These are phyloP conservation scores for Cryptomeria japonica DNA, from an alignment of 75 land plant species.

Conservation along the genomic window DNA sequence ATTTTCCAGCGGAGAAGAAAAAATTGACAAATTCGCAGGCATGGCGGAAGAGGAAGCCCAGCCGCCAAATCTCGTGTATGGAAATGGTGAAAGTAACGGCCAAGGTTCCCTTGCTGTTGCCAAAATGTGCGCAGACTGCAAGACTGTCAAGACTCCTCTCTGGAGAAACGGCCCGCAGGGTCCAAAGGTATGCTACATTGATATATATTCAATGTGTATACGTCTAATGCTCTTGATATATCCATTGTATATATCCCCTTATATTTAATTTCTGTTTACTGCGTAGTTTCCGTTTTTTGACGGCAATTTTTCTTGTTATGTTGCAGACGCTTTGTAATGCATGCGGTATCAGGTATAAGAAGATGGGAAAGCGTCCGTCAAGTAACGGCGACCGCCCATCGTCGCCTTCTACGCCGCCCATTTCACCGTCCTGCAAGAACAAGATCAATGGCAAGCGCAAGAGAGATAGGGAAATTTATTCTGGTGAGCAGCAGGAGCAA, in stretches of 20 bases:
- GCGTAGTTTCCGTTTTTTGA: not conserved
- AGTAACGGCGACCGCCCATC: not conserved
- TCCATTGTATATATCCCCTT: not conserved
- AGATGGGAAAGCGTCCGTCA: slow-evolving; percentile 25
- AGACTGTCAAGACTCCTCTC: slow-evolving; percentile 59
- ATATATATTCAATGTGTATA: not conserved
- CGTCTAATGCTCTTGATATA: not conserved
- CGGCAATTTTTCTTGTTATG: not conserved
- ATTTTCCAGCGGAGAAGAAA: not conserved
- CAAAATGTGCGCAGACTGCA: slow-evolving; percentile 43
- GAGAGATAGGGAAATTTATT: not conserved
- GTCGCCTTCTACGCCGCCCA: not conserved
- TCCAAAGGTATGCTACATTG: slow-evolving; percentile 29
- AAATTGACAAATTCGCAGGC: not conserved
- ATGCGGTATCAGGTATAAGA: slow-evolving; percentile 58
- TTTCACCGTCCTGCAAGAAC: not conserved
- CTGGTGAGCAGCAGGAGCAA: not conserved
- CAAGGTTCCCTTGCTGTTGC: not conserved
- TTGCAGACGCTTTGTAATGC: slow-evolving; percentile 59
- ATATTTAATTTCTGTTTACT: not conserved
- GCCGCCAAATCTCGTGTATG: not conserved
- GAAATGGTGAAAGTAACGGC: not conserved
- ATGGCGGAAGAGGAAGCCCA: not conserved
- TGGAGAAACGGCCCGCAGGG: slow-evolving; percentile 67
- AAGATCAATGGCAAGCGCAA: not conserved